These are phyloP conservation scores for Miscanthus sacchariflorus DNA, from an alignment of 202 grass and related monocot genomes.

Conservation along the genomic window DNA sequence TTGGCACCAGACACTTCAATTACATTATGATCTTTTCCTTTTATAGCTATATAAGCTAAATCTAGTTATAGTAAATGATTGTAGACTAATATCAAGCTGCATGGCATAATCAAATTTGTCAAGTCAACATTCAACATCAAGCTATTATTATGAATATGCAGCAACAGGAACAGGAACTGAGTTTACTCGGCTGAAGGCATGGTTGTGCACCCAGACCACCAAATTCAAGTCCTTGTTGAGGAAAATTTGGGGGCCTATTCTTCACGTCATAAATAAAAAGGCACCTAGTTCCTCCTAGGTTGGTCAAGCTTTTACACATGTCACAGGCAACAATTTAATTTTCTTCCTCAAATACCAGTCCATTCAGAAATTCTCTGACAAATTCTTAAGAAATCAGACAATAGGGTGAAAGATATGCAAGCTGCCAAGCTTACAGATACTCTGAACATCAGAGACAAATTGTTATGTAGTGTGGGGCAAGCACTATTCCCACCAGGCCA, in stretches of 20 bases:
- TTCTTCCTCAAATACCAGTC: constrained; percentile 24
- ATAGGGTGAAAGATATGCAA: background rate
- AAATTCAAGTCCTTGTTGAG: background rate
- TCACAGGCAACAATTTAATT: background rate
- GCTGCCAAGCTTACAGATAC: constrained; percentile 26
- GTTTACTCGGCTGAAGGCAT: background rate
- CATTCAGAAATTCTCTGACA: constrained; percentile 14
- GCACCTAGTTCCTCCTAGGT: background rate
- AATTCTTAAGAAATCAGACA: constrained; percentile 24
- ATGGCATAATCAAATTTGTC: background rate
- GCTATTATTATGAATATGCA: background rate
- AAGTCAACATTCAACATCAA: background rate
- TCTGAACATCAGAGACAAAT: background rate
- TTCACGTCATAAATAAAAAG: background rate
- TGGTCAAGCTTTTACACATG: background rate
- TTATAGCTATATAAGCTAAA: background rate
- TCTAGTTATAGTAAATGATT: constrained; percentile 9
- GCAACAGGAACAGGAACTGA: background rate
- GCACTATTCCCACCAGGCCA: background rate
- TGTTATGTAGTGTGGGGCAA: background rate
- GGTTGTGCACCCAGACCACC: background rate
- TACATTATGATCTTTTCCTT: background rate
- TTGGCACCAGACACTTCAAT: background rate
- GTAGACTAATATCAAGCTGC: background rate
- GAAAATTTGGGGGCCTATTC: background rate